Evolutionary conservation across 441 rosid species (phyloP), one percentile per base, ranked within the genome.

Genomic region (Erodium chrysanthum): DNA sequence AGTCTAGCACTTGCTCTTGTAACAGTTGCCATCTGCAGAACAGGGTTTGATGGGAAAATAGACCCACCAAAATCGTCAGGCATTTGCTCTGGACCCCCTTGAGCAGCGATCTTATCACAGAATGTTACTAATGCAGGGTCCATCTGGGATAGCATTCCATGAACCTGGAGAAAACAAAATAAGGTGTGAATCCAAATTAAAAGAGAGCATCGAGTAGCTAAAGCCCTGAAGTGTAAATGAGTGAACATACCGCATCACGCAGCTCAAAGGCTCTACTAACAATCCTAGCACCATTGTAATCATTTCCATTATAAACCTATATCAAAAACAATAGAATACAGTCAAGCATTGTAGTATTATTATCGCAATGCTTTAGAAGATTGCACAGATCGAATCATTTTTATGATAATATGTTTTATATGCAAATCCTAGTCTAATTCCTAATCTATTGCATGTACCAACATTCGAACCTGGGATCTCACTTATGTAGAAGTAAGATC

Each of bases 131-230:
- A 86, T 42, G 97, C 90, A 75, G 98, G 96, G 73, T 95, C 99
- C 97, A 95, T 92, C 79, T 95, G 97, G 21, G 99, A 85, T 66
- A 95, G 76, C 99, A 95, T 92, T 74, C 97, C 97, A 65, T 88
- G 88, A 70, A 95, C 99, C 99, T 95, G 81, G 67, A 74, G 10
- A 67, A 63, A 14, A 54, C 46, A 68, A 61, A 70, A 27, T n/a
- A 7, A 18, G 52, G 4, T 31, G n/a, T 44, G 20, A 17, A 60
- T 69, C 54, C 44, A 29, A 69, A 35, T 35, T 35, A 17, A 46
- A 33, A 65, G 23, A 65, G 23, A 20, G 44, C 6, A n/a, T 2
- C 9, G 3, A 6, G 18, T 9, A 40, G 18, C 12, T 15, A 31
- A 31, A 63, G 31, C 10, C 50, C 33, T 3, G 37, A 46, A 58